Percentiles rank a stretch among this genome's conserved stretches.
phyloP scores from a whole-genome alignment of 1,139 yeast genomes.

The Geotrichum australiense region DNA sequence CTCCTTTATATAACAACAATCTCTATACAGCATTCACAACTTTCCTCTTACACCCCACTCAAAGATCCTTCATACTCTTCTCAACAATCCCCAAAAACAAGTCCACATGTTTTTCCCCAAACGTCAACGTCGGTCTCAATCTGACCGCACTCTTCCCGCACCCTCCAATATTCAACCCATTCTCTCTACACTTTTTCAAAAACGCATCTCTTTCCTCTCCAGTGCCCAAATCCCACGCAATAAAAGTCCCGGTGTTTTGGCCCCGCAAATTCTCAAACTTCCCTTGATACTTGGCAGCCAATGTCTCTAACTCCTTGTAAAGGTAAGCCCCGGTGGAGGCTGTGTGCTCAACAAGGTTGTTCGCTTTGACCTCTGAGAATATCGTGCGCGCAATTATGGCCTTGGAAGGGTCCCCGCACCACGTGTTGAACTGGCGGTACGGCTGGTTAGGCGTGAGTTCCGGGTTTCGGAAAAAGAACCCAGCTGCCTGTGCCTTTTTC shows the following conservation, averaged over 20 bases:
- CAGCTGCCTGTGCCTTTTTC: slow-evolving; percentile 81
- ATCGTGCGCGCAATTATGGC: slow-evolving; percentile 67
- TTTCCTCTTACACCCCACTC: too few species aligned
- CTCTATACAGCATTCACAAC: too few species aligned
- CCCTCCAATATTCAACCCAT: slow-evolving; percentile 73
- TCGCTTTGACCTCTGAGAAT: slow-evolving; percentile 53
- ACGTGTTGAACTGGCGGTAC: slow-evolving; percentile 81
- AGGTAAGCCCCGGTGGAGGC: slow-evolving; percentile 58
- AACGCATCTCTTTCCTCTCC: slow-evolving; percentile 52
- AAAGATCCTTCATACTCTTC: slow-evolving; percentile 19
- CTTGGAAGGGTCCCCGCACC: slow-evolving; percentile 88
- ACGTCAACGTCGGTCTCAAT: slow-evolving; percentile 68
- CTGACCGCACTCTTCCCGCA: slow-evolving; percentile 70
- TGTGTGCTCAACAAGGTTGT: slow-evolving; percentile 51
- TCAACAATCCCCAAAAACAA: slow-evolving; percentile 41
- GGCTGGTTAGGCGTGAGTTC: slow-evolving; percentile 63
- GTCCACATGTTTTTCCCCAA: slow-evolving; percentile 72
- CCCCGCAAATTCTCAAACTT: slow-evolving; percentile 59
- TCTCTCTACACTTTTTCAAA: slow-evolving; percentile 47
- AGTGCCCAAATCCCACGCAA: slow-evolving; percentile 64
- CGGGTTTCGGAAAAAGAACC: slow-evolving; percentile 68
- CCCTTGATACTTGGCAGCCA: slow-evolving; percentile 48
- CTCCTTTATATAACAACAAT: too few species aligned
- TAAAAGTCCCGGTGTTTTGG: slow-evolving; percentile 64
- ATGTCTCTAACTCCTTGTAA: slow-evolving; percentile 44